Evolutionary conservation across 2,329 filamentous ascomycete species (phyloP).

Genomic region (Colletotrichum tropicicola): DNA sequence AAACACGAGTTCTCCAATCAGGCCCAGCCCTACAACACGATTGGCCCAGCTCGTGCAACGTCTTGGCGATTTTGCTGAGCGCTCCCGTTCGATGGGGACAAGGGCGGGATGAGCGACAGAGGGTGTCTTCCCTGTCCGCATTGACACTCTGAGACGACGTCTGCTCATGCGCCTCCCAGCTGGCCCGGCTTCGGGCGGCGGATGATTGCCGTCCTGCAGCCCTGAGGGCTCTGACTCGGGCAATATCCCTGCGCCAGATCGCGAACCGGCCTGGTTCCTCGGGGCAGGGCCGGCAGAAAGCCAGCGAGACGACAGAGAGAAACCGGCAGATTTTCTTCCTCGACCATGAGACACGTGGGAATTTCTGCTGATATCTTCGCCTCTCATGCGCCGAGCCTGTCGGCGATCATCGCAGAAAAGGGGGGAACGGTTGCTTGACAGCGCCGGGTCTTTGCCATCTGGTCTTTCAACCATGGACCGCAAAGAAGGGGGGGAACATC

Average conservation of each 20-base stretch:
- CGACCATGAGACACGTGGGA: background rate
- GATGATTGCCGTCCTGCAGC: conserved; percentile 12
- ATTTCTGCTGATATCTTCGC: background rate
- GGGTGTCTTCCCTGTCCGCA: conserved; percentile 13
- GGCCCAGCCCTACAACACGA: background rate
- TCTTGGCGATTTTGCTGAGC: conserved; percentile 3
- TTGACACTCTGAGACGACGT: conserved; percentile 17
- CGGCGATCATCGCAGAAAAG: no score
- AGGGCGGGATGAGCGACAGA: no score
- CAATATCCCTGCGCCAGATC: conserved; percentile 10
- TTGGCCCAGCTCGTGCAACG: background rate
- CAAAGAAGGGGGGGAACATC: background rate
- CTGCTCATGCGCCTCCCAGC: conserved; percentile 12
- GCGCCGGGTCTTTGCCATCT: conserved; percentile 1
- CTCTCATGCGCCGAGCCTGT: no score
- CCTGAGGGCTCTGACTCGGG: conserved; percentile 12
- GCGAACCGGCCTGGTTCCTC: background rate
- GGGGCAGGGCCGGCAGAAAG: background rate
- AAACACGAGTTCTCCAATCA: background rate
- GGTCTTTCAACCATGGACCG: background rate
- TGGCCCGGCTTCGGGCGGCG: background rate
- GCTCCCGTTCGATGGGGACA: background rate
- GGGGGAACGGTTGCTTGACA: no score
- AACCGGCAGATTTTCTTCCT: background rate
- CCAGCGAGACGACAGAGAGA: background rate